A percentile compares a stretch with the other conserved stretches of the same genome.
Evolutionary conservation across 768 basidiomycete genomes (phyloP).

Genomic region (Boletus coccyginus): DNA sequence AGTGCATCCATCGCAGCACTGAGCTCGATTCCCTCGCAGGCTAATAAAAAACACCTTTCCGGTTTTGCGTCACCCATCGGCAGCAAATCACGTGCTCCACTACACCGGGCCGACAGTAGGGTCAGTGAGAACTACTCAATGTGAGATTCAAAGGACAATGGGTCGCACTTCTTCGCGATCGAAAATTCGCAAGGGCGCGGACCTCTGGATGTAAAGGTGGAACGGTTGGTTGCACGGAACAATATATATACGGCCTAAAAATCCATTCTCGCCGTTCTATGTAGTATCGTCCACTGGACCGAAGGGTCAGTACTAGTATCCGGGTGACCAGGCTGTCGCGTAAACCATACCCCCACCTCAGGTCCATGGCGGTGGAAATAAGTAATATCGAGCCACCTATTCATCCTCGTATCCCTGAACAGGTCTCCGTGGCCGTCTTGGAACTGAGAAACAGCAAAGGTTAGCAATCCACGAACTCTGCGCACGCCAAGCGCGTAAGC

Average conservation of each 20-base stretch:
- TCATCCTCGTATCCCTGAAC: slow-evolving; percentile 77
- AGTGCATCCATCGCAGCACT: slow-evolving; percentile 17
- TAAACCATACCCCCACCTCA: slow-evolving; percentile 7
- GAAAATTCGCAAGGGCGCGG: not conserved
- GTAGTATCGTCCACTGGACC: not conserved
- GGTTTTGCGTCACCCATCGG: not conserved
- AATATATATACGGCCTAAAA: slow-evolving; percentile 4
- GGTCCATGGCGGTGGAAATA: not conserved
- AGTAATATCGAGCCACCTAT: slow-evolving; percentile 8
- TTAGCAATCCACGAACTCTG: not conserved
- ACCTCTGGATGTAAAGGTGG: not conserved
- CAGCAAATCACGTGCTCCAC: slow-evolving; percentile 12
- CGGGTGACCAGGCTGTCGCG: not conserved
- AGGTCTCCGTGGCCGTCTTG: slow-evolving; percentile 64
- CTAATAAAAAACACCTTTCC: too few relatives aligned
- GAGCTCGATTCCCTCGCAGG: not conserved
- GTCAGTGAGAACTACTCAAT: too few relatives aligned
- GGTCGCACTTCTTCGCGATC: too few relatives aligned
- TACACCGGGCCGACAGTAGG: too few relatives aligned
- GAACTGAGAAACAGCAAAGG: slow-evolving; percentile 43
- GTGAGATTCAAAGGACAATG: not conserved
- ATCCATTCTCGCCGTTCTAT: slow-evolving; percentile 3
- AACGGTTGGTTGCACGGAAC: not conserved
- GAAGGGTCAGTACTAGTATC: not conserved
- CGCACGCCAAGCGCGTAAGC: slow-evolving; percentile 27